Percentiles rank a stretch among this genome's conserved stretches.
phyloP scores from a whole-genome alignment of 371 early-diverging fungal genomes.

The Actinomucor elegans region DNA sequence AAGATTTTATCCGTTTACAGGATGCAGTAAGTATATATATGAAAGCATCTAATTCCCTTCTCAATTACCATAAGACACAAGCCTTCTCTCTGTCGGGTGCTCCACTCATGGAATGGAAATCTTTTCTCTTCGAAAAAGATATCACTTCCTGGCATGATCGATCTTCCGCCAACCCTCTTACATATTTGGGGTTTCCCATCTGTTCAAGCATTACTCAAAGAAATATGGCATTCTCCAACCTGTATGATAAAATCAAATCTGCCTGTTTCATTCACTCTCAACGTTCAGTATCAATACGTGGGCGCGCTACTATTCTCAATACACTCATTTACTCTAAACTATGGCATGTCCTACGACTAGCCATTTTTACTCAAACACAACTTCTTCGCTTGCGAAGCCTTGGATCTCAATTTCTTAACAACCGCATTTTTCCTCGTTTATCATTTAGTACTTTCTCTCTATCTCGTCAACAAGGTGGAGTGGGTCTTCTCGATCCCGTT shows the following conservation, averaged over 20 bases:
- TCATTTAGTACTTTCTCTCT: neutral
- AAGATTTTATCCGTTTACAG: neutral
- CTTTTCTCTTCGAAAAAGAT: neutral
- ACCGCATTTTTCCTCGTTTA: too few species aligned
- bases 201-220: conserved; percentile 2
- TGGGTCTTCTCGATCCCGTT: conserved; percentile 17
- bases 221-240: neutral
- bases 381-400: too few species aligned
- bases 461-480: conserved; percentile 6
- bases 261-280: conserved; percentile 1
- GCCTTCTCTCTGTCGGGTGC: conserved; percentile 9
- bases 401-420: too few species aligned
- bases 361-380: too few species aligned
- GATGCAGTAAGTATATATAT: neutral
- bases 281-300: conserved; percentile 12
- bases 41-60: neutral
- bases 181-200: conserved; percentile 10
- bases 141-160: conserved; percentile 12
- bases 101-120: neutral
- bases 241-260: neutral
- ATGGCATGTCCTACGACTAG: too few species aligned
- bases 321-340: too few species aligned
- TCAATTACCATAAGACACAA: conserved; percentile 5
- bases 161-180: neutral
- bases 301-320: too few species aligned